Base-by-base conservation (phyloP, 805 yeast genomes). In the Middelhovenomyces tepae region DNA sequence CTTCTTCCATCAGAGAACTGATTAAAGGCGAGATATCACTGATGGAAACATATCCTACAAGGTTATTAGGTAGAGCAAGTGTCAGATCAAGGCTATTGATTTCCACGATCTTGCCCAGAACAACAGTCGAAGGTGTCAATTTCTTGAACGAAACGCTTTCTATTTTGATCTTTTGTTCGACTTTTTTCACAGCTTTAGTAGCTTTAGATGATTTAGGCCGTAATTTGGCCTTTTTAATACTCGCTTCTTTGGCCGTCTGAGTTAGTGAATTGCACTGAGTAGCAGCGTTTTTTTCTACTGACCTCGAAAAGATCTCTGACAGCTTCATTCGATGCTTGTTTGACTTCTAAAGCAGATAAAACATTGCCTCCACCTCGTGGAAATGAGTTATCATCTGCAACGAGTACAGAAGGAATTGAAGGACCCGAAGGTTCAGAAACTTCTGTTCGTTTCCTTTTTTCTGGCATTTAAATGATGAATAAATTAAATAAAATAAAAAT, bases 311-410 rank as follows among this genome's bases (percentile, higher is more conserved):
- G 91, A 60, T 91, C 98, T 42, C 72, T 73, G 15, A 87, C 77
- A 31, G 89, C 99, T 57, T 89, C 94, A 53, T 85, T 86, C 25
- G 94, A 78, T 32, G 89, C 89, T 53, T 85, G 91, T 55, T 85
- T 86, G 45, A 85, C 75, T 59, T 91, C 99, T 44, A 91, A 62
- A 5, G 97, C 86, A 3, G 94, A 73, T 50, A 91, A 69, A 16
- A 75, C 75, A 10, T 60, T 51, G 5, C 63, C 64, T 32, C 98
- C 98, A 47, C 98, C 98, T 74, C 99, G 81, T 32, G 98, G 98
- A 54, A 91, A 91, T 8, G 80, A 66, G 26, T 67, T 62, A 37
- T 77, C 83, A 38, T 51, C 57, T 16, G 35, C 38, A 24, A 16
- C 13, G 31, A 45, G 23, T 10, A 32, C 31, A 18, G 48, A 33